Evolutionary conservation across 352 stramenopile genomes (phyloP), one percentile per base, ranked within the genome.

Genomic region (Pythium vanterpoolii): DNA sequence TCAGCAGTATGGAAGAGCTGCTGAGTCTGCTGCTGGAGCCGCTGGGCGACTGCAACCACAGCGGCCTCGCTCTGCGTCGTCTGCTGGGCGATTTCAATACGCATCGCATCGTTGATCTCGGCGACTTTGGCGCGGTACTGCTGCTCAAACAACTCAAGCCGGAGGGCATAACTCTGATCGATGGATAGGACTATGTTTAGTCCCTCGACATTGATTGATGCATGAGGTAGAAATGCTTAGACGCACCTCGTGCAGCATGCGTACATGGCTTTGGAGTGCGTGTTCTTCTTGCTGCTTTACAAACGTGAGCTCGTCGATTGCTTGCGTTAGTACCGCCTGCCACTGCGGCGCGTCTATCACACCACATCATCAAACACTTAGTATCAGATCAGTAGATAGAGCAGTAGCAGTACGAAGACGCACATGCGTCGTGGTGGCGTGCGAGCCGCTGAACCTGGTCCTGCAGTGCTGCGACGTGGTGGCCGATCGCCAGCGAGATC

Each of bases 141-240:
- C 34, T 87, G 76, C 55, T 87, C 74, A 45, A 90, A 82, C 13
- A 86, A 56, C 39, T 87, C 69, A 14, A 90, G 62, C 2, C 73
- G 79, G 24, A 86, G 66, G 0, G 72, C 36, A 45, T 78, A 88
- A 58, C 71, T 80, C 76, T 89, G 23, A n/a, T 19, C 10, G 33
- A 6, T 38, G 33, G 5, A 38, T 38, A 38, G 33, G n/a, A n/a
- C n/a, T n/a, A n/a, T n/a, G n/a, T n/a, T n/a, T n/a, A n/a, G n/a
- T n/a, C n/a, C n/a, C n/a, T n/a, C n/a, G n/a, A n/a, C n/a, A 38
- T 38, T 38, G 33, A 38, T 38, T 38, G 33, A 38, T 38, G 33
- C 10, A 14, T 38, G 16, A 13, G 3, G 33, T 38, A 9, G 33
- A 14, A 19, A 11, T 44, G 16, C 28, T 11, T 9, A 16, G 19